Base-by-base conservation (phyloP, 805 yeast species). In the Candida tibetensis region DNA sequence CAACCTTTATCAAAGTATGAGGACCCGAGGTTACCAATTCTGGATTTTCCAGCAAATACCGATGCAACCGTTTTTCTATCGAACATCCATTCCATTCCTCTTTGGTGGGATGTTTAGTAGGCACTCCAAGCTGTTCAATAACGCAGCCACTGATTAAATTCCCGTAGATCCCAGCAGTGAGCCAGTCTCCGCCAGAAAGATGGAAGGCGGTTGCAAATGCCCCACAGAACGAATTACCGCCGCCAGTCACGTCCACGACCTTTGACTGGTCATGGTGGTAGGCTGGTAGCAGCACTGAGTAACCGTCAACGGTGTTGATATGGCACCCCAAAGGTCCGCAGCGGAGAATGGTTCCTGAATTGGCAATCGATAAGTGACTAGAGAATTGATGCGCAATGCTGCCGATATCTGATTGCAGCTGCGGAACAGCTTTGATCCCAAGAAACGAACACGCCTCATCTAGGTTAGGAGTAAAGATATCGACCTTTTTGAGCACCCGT, bases 111-210 rank as follows among this genome's bases (percentile, higher is more conserved):
- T 45, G 47, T 2, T 57, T 49, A 18, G 65, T 33, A 0, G 96
- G 95, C 53, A 83, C 68, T 0, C 96, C 97, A 30, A 85, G 62
- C 47, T 77, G 82, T 55, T 90, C 96, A 26, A 90, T 78, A n/a
- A 84, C 78, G 33, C 81, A 66, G 0, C 95, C 91, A 41, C 96
- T 86, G 0, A 84, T 88, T 3, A 90, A 63, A 41, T 77, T 84
- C 0, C 89, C 97, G 52, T 77, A 77, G 0, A 82, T 62, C 4
- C 81, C 78, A 0, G 82, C 85, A 7, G 72, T 58, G 1, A 59
- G 52, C 69, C 81, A 69, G 57, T 76, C 66, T 26, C 68, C 60
- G 21, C 60, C 28, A 45, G 77, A 61, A 35, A 80, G 55, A 1
- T 74, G 64, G 46, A 74, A 77, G 0, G 81, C 93, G 2, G 82